Evolutionary conservation across 2,329 filamentous ascomycete species (phyloP).

Genomic region (Phyllosticta citriasiana): DNA sequence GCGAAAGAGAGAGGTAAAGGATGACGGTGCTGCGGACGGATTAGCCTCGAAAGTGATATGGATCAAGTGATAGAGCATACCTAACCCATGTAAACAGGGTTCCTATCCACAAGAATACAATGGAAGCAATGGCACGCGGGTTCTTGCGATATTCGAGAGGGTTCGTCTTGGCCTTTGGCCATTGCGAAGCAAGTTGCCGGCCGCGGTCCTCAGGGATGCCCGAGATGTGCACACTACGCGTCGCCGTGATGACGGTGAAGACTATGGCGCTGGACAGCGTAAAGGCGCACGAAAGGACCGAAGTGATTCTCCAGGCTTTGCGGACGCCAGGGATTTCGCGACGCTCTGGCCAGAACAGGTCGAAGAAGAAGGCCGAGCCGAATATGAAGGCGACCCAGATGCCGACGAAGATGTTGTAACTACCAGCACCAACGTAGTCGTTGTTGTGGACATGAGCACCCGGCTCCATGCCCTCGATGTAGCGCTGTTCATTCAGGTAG

Average conservation of each 20-base stretch:
- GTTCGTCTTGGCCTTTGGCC: conserved; percentile 26
- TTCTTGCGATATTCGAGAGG: conserved; percentile 40
- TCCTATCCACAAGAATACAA: conserved; percentile 45
- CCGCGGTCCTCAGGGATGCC: conserved; percentile 28
- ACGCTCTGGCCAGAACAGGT: conserved; percentile 51
- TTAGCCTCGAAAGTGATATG: background rate
- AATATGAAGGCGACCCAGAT: conserved; percentile 49
- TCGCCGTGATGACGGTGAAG: conserved; percentile 43
- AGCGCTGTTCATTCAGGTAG: conserved; percentile 45
- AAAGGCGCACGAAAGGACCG: conserved; percentile 38
- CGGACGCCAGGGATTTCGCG: conserved; percentile 39
- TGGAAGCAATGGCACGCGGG: conserved; percentile 39
- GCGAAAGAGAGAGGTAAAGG: conserved; percentile 28
- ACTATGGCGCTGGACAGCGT: conserved; percentile 39
- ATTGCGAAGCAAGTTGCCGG: conserved; percentile 16
- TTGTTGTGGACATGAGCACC: conserved; percentile 42
- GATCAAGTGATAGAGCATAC: conserved; percentile 16
- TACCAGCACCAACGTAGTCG: conserved; percentile 45
- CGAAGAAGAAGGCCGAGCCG: conserved; percentile 51
- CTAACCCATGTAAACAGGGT: conserved; percentile 39
- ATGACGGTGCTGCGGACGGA: conserved; percentile 25
- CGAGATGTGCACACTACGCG: conserved; percentile 30
- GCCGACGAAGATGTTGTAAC: conserved; percentile 50
- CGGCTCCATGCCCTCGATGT: conserved; percentile 31
- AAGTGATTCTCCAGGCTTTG: conserved; percentile 45